These are phyloP conservation scores for Daldinia sp. DNA, from an alignment of 2,329 filamentous ascomycete species.

Conservation along the genomic window DNA sequence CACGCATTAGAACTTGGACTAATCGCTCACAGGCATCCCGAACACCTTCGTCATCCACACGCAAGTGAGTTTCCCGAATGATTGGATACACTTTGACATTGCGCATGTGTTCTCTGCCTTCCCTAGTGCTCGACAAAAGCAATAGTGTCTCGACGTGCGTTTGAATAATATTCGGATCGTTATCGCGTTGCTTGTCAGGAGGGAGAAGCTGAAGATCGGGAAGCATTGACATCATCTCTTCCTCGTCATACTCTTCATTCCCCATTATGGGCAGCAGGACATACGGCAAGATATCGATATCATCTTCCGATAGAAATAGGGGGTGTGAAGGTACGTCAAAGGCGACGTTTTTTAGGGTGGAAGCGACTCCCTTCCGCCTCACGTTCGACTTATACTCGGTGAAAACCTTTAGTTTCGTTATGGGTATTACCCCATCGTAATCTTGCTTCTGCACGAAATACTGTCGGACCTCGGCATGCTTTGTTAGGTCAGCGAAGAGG, in stretches of 20 bases:
- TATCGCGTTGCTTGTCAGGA: slow-evolving; percentile 88
- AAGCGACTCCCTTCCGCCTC: slow-evolving; percentile 92
- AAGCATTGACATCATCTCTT: slow-evolving; percentile 88
- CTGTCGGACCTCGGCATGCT: slow-evolving; percentile 77
- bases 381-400: slow-evolving; percentile 89
- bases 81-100: slow-evolving; percentile 88
- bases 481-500: slow-evolving; percentile 91
- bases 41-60: slow-evolving; percentile 82
- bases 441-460: slow-evolving; percentile 80
- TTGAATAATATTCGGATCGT: slow-evolving; percentile 79
- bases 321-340: slow-evolving; percentile 84
- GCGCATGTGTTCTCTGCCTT: slow-evolving; percentile 80
- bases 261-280: slow-evolving; percentile 89
- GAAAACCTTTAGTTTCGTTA: slow-evolving; percentile 93
- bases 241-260: slow-evolving; percentile 86
- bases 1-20: slow-evolving; percentile 88
- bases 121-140: slow-evolving; percentile 81
- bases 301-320: slow-evolving; percentile 75
- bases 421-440: slow-evolving; percentile 86
- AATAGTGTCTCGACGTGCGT: slow-evolving; percentile 92
- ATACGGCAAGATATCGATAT: slow-evolving; percentile 87
- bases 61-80: slow-evolving; percentile 84
- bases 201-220: slow-evolving; percentile 90
- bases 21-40: slow-evolving; percentile 87
- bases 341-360: slow-evolving; percentile 91